These are phyloP conservation scores for Coemansia sp. DNA, from an alignment of 192 early-diverging fungal species.

Conservation along the genomic window DNA sequence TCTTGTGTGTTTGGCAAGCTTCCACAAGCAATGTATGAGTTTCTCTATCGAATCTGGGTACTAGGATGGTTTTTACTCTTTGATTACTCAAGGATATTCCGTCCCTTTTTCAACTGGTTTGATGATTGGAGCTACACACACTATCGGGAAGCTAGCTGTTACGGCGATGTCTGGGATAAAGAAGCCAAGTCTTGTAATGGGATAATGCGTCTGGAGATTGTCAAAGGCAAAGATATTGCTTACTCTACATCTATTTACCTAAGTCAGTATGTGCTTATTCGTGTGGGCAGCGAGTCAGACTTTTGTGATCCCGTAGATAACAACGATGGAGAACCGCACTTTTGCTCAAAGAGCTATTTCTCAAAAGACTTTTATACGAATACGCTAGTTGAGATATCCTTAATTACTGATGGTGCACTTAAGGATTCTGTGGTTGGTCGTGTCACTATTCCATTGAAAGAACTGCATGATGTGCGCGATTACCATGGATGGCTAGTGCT, in stretches of 20 bases:
- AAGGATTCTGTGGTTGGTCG: constrained; percentile 29
- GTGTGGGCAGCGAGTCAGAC: constrained; percentile 10
- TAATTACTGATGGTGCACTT: constrained; percentile 25
- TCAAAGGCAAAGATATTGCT: constrained; percentile 33
- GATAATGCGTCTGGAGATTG: constrained; percentile 17
- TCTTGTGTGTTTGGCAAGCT: not conserved
- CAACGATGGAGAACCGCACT: constrained; percentile 24
- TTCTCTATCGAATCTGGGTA: constrained; percentile 19
- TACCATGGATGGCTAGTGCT: constrained; percentile 39
- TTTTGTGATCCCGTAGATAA: constrained; percentile 16
- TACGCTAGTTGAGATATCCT: constrained; percentile 25
- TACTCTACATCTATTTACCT: not conserved
- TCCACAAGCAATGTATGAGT: constrained; percentile 23
- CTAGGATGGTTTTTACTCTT: constrained; percentile 1
- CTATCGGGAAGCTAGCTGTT: constrained; percentile 27
- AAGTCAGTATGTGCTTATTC: constrained; percentile 26
- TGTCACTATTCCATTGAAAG: constrained; percentile 28
- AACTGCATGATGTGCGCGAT: constrained; percentile 33
- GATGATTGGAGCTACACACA: constrained; percentile 21
- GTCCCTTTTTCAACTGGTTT: constrained; percentile 24
- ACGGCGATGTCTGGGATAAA: constrained; percentile 11
- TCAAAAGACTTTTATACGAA: constrained; percentile 14
- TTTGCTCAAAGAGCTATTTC: constrained; percentile 34
- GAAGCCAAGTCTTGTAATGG: not conserved
- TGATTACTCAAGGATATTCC: constrained; percentile 19